A percentile compares a stretch with the other conserved stretches of the same genome.
Conservation (phyloP, 2,329 filamentous ascomycete species). For the Diplocarpon rosae region DNA sequence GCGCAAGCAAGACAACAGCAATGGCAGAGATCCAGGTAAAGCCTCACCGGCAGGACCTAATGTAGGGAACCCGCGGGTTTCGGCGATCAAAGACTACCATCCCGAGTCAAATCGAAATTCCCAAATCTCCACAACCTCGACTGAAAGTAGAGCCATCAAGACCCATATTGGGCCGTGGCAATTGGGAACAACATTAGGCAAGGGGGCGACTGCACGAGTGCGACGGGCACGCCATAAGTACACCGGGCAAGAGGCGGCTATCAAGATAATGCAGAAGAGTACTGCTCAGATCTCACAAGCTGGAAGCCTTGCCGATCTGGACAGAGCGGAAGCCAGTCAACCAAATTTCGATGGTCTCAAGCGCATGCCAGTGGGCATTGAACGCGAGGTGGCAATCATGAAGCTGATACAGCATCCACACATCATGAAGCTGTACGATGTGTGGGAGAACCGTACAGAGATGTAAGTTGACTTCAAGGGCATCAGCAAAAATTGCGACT, state of each 20-base stretch:
- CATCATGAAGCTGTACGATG: slow-evolving; percentile 88
- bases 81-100: slow-evolving; percentile 26
- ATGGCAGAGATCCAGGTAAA: background rate
- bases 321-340: slow-evolving; percentile 54
- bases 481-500: slow-evolving; percentile 8
- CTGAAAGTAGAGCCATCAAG: slow-evolving; percentile 33
- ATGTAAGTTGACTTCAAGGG: slow-evolving; percentile 50
- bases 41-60: background rate
- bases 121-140: slow-evolving; percentile 30
- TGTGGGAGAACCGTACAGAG: slow-evolving; percentile 94
- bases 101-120: slow-evolving; percentile 30
- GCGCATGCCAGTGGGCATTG: slow-evolving; percentile 76
- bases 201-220: slow-evolving; percentile 81
- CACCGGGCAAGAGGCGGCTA: slow-evolving; percentile 73
- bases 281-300: slow-evolving; percentile 72
- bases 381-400: slow-evolving; percentile 93
- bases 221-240: slow-evolving; percentile 70
- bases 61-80: slow-evolving; percentile 25
- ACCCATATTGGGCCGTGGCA: slow-evolving; percentile 91
- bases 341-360: slow-evolving; percentile 49
- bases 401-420: slow-evolving; percentile 93
- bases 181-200: slow-evolving; percentile 77
- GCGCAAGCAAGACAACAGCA: background rate
- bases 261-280: slow-evolving; percentile 89
- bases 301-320: slow-evolving; percentile 74